Evolutionary conservation across 768 basidiomycete species (phyloP), one percentile per base, ranked within the genome.

Genomic region (Lentinula detonsa): DNA sequence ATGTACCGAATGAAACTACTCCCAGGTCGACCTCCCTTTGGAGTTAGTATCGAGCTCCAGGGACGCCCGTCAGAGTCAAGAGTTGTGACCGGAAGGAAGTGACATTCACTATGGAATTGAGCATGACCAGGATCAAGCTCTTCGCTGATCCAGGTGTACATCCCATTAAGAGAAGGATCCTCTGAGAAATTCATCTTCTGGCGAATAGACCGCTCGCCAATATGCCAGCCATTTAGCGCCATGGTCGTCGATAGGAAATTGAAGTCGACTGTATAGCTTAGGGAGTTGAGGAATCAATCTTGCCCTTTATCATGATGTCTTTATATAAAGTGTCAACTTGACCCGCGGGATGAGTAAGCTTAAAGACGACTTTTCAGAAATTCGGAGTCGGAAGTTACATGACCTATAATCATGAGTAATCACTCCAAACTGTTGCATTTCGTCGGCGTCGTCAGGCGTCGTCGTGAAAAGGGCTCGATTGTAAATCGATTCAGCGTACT

Each of bases 21-120:
- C 10, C 59, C 59, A 9, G 75, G 74, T 43, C 70, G 63, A 3
- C 83, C 85, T 39, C 75, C 73, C 13, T 64, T 59, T 5, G 75
- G 79, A 0, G 81, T 76, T 6, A 86, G 71, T 35, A 87, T 76
- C 2, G 83, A 85, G 3, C 79, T 74, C 86, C 86, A 88, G 2
- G 86, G 86, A 3, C 85, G 73, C 1, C 75, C 76, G 4, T 64
- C 61, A 2, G 68, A 69, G 64, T 87, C 86, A 21, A 87, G 68
- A 1, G 80, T 81, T n/a, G 81, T 78, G 9, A 85, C 66, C 4
- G 84, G 84, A 16, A 87, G 71, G 64, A 87, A 87, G 1, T 78
- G 79, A 5, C 86, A 69, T 13, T 74, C 67, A 2, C 77, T 72
- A 64, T 85, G 77, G 63, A 86, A 85, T 3, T 65, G 65, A 3